These are phyloP conservation scores for Kwoniella dendrophila DNA, from an alignment of 768 basidiomycete genomes.

Conservation along the genomic window DNA sequence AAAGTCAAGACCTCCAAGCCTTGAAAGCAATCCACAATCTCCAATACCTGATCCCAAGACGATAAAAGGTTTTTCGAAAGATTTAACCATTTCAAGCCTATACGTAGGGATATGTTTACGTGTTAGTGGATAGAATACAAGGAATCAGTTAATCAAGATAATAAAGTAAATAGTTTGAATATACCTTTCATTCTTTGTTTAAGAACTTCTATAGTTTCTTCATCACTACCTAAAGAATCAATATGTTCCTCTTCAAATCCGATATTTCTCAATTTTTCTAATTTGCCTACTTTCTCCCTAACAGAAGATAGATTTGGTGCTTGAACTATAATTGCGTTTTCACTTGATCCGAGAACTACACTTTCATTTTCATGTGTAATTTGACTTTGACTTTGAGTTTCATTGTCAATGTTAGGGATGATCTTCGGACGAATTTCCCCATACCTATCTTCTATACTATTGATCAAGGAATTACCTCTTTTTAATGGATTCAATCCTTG, in stretches of 20 bases:
- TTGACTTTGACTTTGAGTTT: neutral
- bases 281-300: constrained; percentile 66
- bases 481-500: constrained; percentile 16
- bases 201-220: constrained; percentile 21
- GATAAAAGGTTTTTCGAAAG: constrained; percentile 74
- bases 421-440: constrained; percentile 22
- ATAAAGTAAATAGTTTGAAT: neutral
- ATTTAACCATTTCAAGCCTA: constrained; percentile 78
- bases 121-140: constrained; percentile 3
- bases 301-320: constrained; percentile 81
- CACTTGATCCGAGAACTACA: constrained; percentile 79
- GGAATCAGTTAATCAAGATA: neutral
- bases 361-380: constrained; percentile 43
- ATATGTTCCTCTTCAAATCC: constrained; percentile 76
- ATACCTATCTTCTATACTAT: constrained; percentile 77
- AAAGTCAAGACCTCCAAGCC: constrained; percentile 68
- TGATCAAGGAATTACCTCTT: constrained; percentile 64
- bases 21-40: constrained; percentile 67
- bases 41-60: constrained; percentile 69
- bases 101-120: constrained; percentile 8
- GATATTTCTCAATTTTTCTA: constrained; percentile 72
- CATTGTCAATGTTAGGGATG: neutral
- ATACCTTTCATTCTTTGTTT: constrained; percentile 24
- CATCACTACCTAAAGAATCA: constrained; percentile 56
- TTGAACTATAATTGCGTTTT: constrained; percentile 80